These are phyloP conservation scores for Sporothrix phasma DNA, from an alignment of 2,329 filamentous ascomycete genomes.

Conservation along the genomic window DNA sequence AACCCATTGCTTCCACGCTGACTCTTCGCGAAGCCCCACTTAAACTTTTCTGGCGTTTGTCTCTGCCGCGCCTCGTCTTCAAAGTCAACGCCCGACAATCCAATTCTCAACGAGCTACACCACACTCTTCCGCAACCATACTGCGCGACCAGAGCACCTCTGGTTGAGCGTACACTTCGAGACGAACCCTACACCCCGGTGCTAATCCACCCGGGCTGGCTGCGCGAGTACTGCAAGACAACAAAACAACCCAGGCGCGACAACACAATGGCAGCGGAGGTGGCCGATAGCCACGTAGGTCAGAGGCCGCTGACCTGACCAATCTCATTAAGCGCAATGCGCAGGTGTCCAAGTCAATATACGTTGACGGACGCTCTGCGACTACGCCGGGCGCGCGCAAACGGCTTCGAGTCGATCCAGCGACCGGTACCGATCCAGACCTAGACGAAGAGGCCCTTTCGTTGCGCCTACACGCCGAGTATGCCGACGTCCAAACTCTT, in stretches of 20 bases:
- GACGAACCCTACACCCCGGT: too few species aligned
- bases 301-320: conserved; percentile 25
- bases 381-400: conserved; percentile 19
- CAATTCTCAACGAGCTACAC: background rate
- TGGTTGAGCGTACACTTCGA: too few species aligned
- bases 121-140: background rate
- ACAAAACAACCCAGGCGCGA: background rate
- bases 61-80: background rate
- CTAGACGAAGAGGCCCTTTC: conserved; percentile 36
- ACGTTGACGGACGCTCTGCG: conserved; percentile 22
- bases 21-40: background rate
- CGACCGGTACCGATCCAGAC: conserved; percentile 30
- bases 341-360: conserved; percentile 32
- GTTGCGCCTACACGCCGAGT: conserved; percentile 60
- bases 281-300: conserved; percentile 19
- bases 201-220: background rate
- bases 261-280: conserved; percentile 26
- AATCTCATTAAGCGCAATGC: conserved; percentile 33
- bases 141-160: background rate
- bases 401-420: conserved; percentile 28
- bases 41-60: conserved; percentile 3
- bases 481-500: conserved; percentile 65
- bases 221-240: background rate
- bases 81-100: background rate
- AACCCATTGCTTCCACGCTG: background rate